phyloP scores from a whole-genome alignment of 495 filamentous ascomycete genomes.

The Aspergillus kassunensis region DNA sequence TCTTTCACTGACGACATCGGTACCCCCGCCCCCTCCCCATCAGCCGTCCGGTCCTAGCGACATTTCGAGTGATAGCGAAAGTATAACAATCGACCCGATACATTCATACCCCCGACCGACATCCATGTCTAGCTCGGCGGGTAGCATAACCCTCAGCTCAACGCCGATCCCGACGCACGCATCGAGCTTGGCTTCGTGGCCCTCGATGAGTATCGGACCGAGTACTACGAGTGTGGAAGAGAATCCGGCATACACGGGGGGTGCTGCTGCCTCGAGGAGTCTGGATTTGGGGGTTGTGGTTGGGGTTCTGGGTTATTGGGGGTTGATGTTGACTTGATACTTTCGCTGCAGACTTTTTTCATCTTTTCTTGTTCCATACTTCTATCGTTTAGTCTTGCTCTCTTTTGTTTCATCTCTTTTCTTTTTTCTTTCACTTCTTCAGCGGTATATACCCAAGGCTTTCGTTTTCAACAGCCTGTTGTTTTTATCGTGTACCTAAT shows the following conservation, averaged over 20 bases:
- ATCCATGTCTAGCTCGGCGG: conserved; percentile 1
- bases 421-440: conserved; percentile 2
- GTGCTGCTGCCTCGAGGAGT: neutral
- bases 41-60: neutral
- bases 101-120: neutral
- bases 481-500: neutral
- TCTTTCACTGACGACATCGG: neutral
- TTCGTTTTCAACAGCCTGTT: neutral
- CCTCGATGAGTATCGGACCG: neutral
- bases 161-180: conserved; percentile 7
- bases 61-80: neutral
- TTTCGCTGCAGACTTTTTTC: neutral
- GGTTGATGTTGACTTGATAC: neutral
- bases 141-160: conserved; percentile 10
- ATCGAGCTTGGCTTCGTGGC: conserved; percentile 1
- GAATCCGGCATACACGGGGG: neutral
- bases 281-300: neutral
- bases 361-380: neutral
- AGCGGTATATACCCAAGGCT: conserved; percentile 5
- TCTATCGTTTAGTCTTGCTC: neutral
- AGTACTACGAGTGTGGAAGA: neutral
- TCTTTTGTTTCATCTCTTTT: neutral
- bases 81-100: neutral
- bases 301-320: neutral
- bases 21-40: neutral